Conservation (phyloP, 1,139 yeast genomes). For the Chernovozyma sophiae-reginae region DNA sequence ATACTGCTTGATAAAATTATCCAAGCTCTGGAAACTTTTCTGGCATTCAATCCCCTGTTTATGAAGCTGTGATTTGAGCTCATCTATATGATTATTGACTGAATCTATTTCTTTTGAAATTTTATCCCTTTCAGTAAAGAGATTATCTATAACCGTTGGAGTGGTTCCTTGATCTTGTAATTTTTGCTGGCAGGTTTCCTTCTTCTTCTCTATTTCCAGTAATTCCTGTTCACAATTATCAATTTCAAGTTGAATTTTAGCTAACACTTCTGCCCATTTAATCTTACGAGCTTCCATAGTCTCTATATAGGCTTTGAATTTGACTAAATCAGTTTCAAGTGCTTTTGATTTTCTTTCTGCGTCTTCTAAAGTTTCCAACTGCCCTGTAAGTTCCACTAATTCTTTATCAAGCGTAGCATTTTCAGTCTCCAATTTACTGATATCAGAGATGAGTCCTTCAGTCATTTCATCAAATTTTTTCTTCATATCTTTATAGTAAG, state of each 20-base stretch:
- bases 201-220: constrained; percentile 40
- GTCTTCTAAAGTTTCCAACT: constrained; percentile 30
- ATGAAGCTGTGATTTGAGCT: constrained; percentile 30
- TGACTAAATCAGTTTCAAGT: constrained; percentile 65
- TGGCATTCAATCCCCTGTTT: constrained; percentile 48
- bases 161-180: constrained; percentile 56
- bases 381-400: constrained; percentile 20
- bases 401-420: constrained; percentile 36
- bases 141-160: constrained; percentile 56
- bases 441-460: constrained; percentile 32
- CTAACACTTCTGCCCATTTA: constrained; percentile 60
- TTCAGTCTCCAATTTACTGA: constrained; percentile 40
- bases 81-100: constrained; percentile 40
- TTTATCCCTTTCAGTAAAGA: constrained; percentile 59
- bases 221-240: constrained; percentile 42
- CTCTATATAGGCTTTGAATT: constrained; percentile 67
- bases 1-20: constrained; percentile 50
- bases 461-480: constrained; percentile 43
- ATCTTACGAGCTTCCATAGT: constrained; percentile 59
- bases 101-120: constrained; percentile 54
- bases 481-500: constrained; percentile 53
- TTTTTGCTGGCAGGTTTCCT: constrained; percentile 40
- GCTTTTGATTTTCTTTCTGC: constrained; percentile 59
- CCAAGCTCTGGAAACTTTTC: constrained; percentile 47
- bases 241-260: constrained; percentile 54